Evolutionary conservation across 371 early-diverging fungal genomes (phyloP).

Genomic region (Basidiobolus meristosporus): DNA sequence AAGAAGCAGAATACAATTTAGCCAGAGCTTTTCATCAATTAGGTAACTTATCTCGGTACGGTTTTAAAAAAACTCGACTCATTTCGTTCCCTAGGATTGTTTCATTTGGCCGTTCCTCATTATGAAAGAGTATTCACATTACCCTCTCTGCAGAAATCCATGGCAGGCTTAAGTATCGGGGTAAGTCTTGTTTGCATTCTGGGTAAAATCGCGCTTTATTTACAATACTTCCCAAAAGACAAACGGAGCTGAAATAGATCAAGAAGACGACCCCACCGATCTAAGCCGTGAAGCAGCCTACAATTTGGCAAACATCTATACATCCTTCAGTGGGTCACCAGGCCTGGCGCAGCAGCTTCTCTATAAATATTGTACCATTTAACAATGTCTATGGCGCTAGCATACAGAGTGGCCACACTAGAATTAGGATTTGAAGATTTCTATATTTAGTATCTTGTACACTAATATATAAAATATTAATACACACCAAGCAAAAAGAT

Average conservation of each 20-base stretch:
- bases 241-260: no score
- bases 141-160: slow-evolving; percentile 11
- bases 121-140: slow-evolving; percentile 52
- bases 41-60: slow-evolving; percentile 10
- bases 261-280: slow-evolving; percentile 20
- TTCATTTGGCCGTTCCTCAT: slow-evolving; percentile 58
- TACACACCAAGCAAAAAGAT: no score
- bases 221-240: no score
- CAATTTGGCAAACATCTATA: slow-evolving; percentile 39
- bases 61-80: not conserved
- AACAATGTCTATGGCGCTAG: no score
- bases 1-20: slow-evolving; percentile 71
- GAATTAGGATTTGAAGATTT: no score
- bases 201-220: no score
- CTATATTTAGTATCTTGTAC: no score
- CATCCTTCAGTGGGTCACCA: slow-evolving; percentile 35
- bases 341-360: slow-evolving; percentile 49
- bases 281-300: slow-evolving; percentile 53
- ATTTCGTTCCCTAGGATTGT: slow-evolving; percentile 20
- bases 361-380: slow-evolving; percentile 36
- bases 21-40: slow-evolving; percentile 73
- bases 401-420: no score
- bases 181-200: not conserved
- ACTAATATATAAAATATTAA: no score
- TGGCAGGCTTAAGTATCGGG: not conserved